Evolutionary conservation across 208 protist genomes (phyloP).

Genomic region (Crithidia fasciculata): DNA sequence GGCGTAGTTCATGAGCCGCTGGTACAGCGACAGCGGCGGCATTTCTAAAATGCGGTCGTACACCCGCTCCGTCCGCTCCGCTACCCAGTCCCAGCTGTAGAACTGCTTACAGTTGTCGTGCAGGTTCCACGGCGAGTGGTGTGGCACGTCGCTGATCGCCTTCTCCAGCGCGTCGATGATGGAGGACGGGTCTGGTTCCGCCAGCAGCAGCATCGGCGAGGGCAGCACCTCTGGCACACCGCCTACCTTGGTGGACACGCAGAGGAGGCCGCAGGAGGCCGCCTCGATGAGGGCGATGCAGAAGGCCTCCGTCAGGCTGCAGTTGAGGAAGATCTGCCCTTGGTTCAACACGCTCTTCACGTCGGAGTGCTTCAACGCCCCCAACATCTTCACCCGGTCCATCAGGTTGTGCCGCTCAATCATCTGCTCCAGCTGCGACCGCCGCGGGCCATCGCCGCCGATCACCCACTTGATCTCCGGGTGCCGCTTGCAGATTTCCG

Average conservation of each 20-base stretch:
- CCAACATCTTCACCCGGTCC: slow-evolving; percentile 96
- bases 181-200: slow-evolving; percentile 87
- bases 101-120: slow-evolving; percentile 91
- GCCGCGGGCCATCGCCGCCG: slow-evolving; percentile 97
- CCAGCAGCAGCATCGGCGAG: slow-evolving; percentile 92
- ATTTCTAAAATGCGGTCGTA: slow-evolving; percentile 89
- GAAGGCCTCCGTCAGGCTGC: slow-evolving; percentile 98
- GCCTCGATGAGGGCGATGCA: slow-evolving; percentile 99
- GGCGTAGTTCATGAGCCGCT: slow-evolving; percentile 85
- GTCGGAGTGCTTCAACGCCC: slow-evolving; percentile 92
- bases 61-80: slow-evolving; percentile 93
- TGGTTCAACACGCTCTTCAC: slow-evolving; percentile 91
- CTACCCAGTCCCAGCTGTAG: slow-evolving; percentile 96
- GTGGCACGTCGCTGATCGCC: slow-evolving; percentile 74
- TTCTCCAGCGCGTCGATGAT: slow-evolving; percentile 77
- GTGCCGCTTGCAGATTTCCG: slow-evolving; percentile 93
- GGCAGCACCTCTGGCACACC: slow-evolving; percentile 98
- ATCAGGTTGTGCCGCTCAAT: slow-evolving; percentile 96
- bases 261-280: slow-evolving; percentile 93
- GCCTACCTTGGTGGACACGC: slow-evolving; percentile 97
- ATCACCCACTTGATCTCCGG: slow-evolving; percentile 96
- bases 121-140: slow-evolving; percentile 83
- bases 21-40: slow-evolving; percentile 66
- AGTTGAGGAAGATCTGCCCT: slow-evolving; percentile 99
- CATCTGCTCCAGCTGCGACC: slow-evolving; percentile 97